These are phyloP conservation scores for Cinchona pubescens DNA, from an alignment of 257 asterid genomes.

Conservation along the genomic window DNA sequence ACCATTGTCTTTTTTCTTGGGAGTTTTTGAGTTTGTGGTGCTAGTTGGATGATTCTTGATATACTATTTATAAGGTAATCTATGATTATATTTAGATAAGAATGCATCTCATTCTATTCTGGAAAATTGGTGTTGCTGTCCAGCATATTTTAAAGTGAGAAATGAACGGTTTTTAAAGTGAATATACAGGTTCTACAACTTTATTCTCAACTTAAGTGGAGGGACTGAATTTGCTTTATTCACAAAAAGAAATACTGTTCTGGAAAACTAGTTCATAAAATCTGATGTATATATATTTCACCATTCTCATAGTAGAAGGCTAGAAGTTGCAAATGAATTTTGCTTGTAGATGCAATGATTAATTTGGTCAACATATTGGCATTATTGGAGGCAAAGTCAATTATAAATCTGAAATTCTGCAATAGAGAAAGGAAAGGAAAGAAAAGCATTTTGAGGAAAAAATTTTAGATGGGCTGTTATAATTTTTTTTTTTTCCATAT, in stretches of 20 bases:
- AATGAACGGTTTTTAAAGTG: background rate
- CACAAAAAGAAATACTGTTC: too few species aligned
- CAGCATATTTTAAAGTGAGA: background rate
- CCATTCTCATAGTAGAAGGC: background rate
- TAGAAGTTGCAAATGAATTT: background rate
- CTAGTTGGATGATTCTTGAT: constrained; percentile 2
- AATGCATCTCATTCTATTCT: constrained; percentile 20
- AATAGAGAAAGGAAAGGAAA: too few species aligned
- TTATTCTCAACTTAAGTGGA: constrained; percentile 1
- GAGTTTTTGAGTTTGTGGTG: constrained; percentile 7
- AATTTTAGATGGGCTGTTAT: background rate
- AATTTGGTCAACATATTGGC: too few species aligned
- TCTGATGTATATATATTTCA: too few species aligned
- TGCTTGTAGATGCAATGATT: too few species aligned
- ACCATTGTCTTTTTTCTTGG: constrained; percentile 13
- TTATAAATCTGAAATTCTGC: background rate
- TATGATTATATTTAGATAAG: constrained; percentile 13
- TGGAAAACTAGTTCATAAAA: too few species aligned
- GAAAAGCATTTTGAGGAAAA: background rate
- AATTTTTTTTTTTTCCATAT: background rate
- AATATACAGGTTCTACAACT: background rate
- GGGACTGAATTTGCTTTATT: background rate
- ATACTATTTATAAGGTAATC: constrained; percentile 12
- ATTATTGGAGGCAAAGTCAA: background rate
- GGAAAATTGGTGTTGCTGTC: background rate